Percentiles rank a stretch among this genome's conserved stretches.
Evolutionary conservation across 495 filamentous ascomycete genomes (phyloP).

Genomic region (Physcia stellaris): DNA sequence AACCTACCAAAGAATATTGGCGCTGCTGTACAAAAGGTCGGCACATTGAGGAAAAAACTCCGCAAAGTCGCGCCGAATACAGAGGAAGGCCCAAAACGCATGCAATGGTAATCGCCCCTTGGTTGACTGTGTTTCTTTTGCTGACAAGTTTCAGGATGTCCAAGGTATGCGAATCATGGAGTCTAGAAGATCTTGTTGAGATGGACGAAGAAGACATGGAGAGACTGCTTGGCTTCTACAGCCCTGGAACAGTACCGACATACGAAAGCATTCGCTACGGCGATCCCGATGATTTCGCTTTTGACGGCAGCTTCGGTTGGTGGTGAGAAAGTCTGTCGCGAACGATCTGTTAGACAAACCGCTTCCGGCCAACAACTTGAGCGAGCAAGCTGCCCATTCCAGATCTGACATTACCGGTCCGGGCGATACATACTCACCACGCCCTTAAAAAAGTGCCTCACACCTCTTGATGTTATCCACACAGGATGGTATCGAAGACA

Average conservation of each 20-base stretch:
- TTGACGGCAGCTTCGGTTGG: slow-evolving; percentile 25
- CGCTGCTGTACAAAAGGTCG: slow-evolving; percentile 70
- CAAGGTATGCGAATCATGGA: slow-evolving; percentile 76
- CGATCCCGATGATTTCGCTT: slow-evolving; percentile 6
- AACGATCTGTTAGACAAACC: too few relatives aligned
- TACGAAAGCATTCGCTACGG: slow-evolving; percentile 25
- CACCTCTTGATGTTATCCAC: too few relatives aligned
- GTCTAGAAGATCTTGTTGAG: slow-evolving; percentile 68
- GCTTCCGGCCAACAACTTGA: too few relatives aligned
- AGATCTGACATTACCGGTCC: too few relatives aligned
- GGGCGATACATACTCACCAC: too few relatives aligned
- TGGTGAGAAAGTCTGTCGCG: too few relatives aligned
- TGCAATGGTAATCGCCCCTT: slow-evolving; percentile 88
- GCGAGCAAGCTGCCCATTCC: too few relatives aligned
- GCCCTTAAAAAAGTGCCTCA: too few relatives aligned
- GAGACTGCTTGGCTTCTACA: slow-evolving; percentile 55
- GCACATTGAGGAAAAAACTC: slow-evolving; percentile 63
- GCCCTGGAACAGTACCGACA: slow-evolving; percentile 29
- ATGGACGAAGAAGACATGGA: slow-evolving; percentile 83
- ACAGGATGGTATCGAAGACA: too few relatives aligned
- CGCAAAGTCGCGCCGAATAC: slow-evolving; percentile 56
- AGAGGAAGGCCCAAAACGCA: slow-evolving; percentile 73
- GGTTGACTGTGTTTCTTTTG: too few relatives aligned
- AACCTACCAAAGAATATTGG: slow-evolving; percentile 64
- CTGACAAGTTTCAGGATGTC: slow-evolving; percentile 51